phyloP scores from a whole-genome alignment of 75 land plant genomes.

The Pinus tabuliformis region DNA sequence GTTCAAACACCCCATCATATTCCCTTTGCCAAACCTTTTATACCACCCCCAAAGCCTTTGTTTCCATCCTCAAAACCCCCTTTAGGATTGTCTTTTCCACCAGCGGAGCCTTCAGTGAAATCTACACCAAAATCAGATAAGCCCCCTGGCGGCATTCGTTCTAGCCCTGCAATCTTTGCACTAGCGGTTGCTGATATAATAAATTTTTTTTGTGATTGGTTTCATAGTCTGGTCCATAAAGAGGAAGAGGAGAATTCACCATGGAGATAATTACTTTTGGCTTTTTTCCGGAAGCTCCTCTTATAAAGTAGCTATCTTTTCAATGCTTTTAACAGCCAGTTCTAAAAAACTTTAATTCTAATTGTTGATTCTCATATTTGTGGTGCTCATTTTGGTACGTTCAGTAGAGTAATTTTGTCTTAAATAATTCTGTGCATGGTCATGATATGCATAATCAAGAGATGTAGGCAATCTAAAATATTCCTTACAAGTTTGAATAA shows the following conservation, averaged over 20 bases:
- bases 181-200: not conserved
- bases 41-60: not conserved
- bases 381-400: not conserved
- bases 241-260: constrained; percentile 10
- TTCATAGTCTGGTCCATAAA: not conserved
- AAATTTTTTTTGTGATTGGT: not conserved
- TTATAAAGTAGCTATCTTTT: constrained; percentile 1
- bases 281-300: constrained; percentile 1
- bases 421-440: not conserved
- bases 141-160: not conserved
- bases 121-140: not conserved
- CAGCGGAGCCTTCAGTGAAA: not conserved
- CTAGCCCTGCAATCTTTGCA: not conserved
- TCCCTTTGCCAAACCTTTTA: not conserved
- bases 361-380: not conserved
- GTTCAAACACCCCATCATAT: not conserved
- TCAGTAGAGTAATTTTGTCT: not conserved
- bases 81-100: constrained; percentile 1
- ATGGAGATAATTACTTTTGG: constrained; percentile 7
- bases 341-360: not conserved
- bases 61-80: not conserved
- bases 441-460: not conserved
- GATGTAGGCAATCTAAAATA: not conserved
- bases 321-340: not conserved
- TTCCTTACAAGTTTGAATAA: not conserved